Evolutionary conservation across 345 rosid genomes (phyloP), one percentile per base, ranked within the genome.

Genomic region (Aquilaria yunnanensis): DNA sequence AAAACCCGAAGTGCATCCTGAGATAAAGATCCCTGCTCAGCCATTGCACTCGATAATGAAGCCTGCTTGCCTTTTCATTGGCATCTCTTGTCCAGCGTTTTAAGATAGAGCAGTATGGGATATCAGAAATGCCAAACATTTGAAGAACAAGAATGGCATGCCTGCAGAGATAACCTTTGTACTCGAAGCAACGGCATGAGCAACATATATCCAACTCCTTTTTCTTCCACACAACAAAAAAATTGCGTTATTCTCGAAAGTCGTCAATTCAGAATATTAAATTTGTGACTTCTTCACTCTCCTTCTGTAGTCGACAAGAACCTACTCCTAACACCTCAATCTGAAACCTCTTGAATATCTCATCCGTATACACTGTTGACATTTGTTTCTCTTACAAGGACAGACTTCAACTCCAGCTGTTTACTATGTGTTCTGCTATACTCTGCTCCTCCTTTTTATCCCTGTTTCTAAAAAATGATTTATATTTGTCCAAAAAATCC

Each of bases 121-220:
- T 60, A 31, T 52, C 33, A 47, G 59, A 67, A 43, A 67, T 58
- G 12, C 60, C 65, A 59, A 55, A 67, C 54, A 60, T 60, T 60
- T 67, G 71, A 60, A 67, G 71, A 54, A 67, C 71, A 60, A 60
- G 58, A 37, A 67, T 61, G 59, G 71, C 46, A 23, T 67, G 71
- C 52, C 43, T 67, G 46, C 71, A 67, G 23, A 67, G 71, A 60
- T 55, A 67, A 46, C 71, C 71, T 60, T 32, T 67, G 54, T 52
- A 67, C 60, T 67, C 65, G 60, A 67, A 67, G 45, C 65, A 67
- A 47, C 41, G 60, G 54, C 71, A 60, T 54, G 57, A 60, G 9
- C 71, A 67, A 10, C 59, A 54, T 14, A 67, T 14, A 12, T 59
- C 54, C 23, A 55, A 54, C 54, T 47, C 37, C 57, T 23, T 67